Evolutionary conservation across 257 asterid genomes (phyloP).

Genomic region (Scutellaria minor): DNA sequence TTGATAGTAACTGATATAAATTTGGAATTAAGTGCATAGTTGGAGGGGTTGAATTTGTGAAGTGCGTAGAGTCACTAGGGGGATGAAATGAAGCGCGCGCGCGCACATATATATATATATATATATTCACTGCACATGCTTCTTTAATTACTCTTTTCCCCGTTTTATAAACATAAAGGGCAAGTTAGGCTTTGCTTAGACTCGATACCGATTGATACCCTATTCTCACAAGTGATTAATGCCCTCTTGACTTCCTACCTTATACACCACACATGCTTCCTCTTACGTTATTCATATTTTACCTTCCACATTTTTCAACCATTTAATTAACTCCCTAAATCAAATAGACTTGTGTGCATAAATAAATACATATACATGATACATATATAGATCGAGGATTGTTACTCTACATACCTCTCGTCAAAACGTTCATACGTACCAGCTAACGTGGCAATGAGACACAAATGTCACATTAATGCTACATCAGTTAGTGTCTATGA

Average conservation of each 20-base stretch:
- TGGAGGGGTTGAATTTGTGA: no score
- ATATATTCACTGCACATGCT: constrained; percentile 23
- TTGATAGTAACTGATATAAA: no score
- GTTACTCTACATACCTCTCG: no score
- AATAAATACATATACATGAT: background rate
- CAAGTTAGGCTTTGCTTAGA: constrained; percentile 32
- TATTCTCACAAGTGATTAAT: constrained; percentile 24
- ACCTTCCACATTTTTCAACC: constrained; percentile 17
- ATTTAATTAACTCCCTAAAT: background rate
- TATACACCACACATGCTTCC: constrained; percentile 39
- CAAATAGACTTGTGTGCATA: background rate
- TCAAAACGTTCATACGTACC: no score
- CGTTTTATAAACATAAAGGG: constrained; percentile 8
- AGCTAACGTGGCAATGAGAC: no score
- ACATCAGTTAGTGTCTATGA: no score
- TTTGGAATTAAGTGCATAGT: no score
- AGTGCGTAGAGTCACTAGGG: no score
- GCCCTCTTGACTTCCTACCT: constrained; percentile 36
- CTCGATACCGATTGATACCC: constrained; percentile 36
- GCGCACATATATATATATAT: no score
- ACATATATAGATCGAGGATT: no score
- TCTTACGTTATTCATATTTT: background rate
- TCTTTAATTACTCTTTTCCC: background rate
- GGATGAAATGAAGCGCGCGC: no score
- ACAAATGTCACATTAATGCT: no score